phyloP scores from a whole-genome alignment of 345 rosid genomes.

The Populus pruinosa region DNA sequence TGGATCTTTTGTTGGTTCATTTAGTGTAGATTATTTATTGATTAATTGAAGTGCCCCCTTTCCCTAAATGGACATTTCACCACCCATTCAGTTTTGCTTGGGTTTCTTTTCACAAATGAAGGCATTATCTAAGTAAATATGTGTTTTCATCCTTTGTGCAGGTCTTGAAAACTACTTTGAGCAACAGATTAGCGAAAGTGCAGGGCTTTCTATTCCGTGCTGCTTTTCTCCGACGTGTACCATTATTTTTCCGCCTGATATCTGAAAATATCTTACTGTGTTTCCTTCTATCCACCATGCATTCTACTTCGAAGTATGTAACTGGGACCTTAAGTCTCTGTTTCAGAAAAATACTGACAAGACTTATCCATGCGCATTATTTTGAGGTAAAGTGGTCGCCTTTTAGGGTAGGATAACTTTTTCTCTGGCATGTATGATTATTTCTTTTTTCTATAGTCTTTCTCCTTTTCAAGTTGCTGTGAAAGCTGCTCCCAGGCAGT shows the following conservation, averaged over 20 bases:
- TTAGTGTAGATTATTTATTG: neutral
- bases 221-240: conserved; percentile 87
- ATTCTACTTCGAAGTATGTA: conserved; percentile 83
- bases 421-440: neutral
- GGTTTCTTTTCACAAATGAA: neutral
- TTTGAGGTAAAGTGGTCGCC: conserved; percentile 58
- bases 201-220: conserved; percentile 97
- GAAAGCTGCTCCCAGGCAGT: neutral
- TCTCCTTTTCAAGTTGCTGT: neutral
- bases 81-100: neutral
- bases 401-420: neutral
- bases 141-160: conserved; percentile 30
- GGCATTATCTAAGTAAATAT: neutral
- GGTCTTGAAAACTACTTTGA: conserved; percentile 83
- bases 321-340: conserved; percentile 83
- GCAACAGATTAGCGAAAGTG: conserved; percentile 95
- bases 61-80: neutral
- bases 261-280: conserved; percentile 87
- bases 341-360: conserved; percentile 89
- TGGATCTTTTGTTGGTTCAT: neutral
- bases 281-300: conserved; percentile 76
- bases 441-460: neutral
- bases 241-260: conserved; percentile 76
- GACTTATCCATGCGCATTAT: conserved; percentile 77
- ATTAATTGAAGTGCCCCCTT: neutral